phyloP scores from a whole-genome alignment of 257 asterid species.

The Eustoma russellianum region DNA sequence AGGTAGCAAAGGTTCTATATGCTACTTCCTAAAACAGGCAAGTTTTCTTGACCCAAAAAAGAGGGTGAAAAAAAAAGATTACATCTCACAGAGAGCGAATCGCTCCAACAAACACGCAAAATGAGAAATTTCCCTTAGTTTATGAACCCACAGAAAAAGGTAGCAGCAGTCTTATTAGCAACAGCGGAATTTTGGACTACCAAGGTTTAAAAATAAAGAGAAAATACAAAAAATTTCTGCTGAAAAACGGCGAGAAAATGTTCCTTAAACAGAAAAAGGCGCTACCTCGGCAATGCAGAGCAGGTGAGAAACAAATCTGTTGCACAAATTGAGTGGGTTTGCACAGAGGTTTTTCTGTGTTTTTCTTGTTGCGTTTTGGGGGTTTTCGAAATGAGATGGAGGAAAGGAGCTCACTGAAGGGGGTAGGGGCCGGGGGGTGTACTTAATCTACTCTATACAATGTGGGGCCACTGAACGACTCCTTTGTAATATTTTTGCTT shows the following conservation, averaged over 20 bases:
- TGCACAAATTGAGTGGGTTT: background rate
- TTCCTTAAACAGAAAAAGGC: background rate
- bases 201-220: background rate
- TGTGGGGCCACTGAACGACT: too few relatives aligned
- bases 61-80: too few relatives aligned
- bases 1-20: background rate
- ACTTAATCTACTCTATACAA: too few relatives aligned
- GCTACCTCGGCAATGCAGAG: conserved; percentile 8
- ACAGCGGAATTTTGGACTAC: background rate
- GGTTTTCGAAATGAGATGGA: too few relatives aligned
- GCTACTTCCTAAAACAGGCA: too few relatives aligned
- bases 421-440: too few relatives aligned
- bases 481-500: too few relatives aligned
- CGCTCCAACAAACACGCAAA: background rate
- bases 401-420: too few relatives aligned
- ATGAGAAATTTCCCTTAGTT: background rate
- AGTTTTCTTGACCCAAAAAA: too few relatives aligned
- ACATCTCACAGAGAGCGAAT: background rate
- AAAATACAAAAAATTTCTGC: background rate
- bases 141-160: too few relatives aligned
- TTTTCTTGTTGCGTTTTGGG: too few relatives aligned
- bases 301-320: background rate
- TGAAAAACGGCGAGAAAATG: background rate
- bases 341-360: background rate
- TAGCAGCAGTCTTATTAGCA: background rate